Base-by-base conservation (phyloP, 441 rosid genomes). In the Francoa sonchifolia region DNA sequence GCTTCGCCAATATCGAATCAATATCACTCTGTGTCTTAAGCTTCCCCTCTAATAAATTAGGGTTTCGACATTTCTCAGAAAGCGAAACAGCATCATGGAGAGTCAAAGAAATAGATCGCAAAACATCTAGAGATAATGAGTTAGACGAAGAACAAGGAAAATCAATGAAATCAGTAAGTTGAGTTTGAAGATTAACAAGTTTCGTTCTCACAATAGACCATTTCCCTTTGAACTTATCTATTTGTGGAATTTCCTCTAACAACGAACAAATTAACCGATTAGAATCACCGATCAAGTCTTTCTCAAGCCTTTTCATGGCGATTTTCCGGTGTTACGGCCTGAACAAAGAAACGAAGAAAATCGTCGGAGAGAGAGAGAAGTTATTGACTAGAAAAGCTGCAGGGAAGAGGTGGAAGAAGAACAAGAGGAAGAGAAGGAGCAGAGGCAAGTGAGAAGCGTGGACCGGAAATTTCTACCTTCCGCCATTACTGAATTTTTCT, bases 1-100 rank as follows among this genome's bases (percentile, higher is more conserved):
- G 61, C 35, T 61, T 67, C 4, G 95, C 74, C 52, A 76, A 48
- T 44, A 79, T 52, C 6, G 94, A 76, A 41, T 85, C 94, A 27
- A 89, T 63, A 8, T 82, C 84, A 44, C 89, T 89, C 69, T 89
- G 97, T 16, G 97, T 82, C 52, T 61, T 68, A 47, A 89, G 88
- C 67, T 89, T 89, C 1, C 97, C 97, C 17, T 79, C 66, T 0
- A 71, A 33, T 35, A 81, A 73, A 51, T 55, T 50, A 7, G 60
- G 26, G 4, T 57, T 33, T 18, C 68, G 66, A 12, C 94, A 85
- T 31, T 69, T 73, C 26, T 48, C 37, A 30, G 80, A 74, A 1
- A 77, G 55, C 8, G 59, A 47, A 12, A 71, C 48, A 8, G 87
- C 79, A 32, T 66, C 78, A 47, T 44, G 37, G 1, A 89, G 63